Base-by-base conservation (phyloP, 495 filamentous ascomycete genomes). In the Hypoxylon lenormandii region DNA sequence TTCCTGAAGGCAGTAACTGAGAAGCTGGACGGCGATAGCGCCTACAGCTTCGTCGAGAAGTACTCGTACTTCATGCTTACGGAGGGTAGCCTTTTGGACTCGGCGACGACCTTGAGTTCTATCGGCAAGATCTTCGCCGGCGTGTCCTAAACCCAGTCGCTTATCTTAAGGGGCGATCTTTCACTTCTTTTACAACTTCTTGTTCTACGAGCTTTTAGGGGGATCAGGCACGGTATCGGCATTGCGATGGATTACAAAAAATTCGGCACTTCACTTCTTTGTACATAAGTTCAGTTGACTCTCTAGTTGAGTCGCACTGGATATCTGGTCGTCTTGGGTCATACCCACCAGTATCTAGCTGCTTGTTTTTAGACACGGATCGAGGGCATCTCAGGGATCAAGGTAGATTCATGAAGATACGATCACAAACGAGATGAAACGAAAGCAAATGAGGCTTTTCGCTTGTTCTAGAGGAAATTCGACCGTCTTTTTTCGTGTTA, bases 21-120 rank as follows among this genome's bases (percentile, higher is more conserved):
- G 12, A 89, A 85, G 81, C 73, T 97, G 62, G 93, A 97, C 72
- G 74, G 63, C 52, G 81, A 89, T n/a, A n/a, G n/a, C 66, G n/a
- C 79, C 28, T 81, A 61, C 65, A 59, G 69, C 48, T 86, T 77
- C 47, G 87, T 96, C 48, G 82, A 89, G 75, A 81, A 89, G 30
- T 96, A 96, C 80, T 80, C 90, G 2, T 96, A 93, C 84, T 97
- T 94, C 82, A 89, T 90, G 86, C 88, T 82, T 12, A 65, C 57
- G 47, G 72, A 82, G n/a, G 84, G 83, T 55, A 73, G 73, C 55
- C 72, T 91, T 61, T 74, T 86, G 59, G 52, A 67, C 53, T 69
- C 69, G 4, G 42, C 74, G 36, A 76, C 73, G 33, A 45, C 62
- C 16, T 64, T 79, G 21, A 81, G 75, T 72, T 63, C 63, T 12